phyloP scores from a whole-genome alignment of 495 filamentous ascomycete species.

The Terfezia claveryi region DNA sequence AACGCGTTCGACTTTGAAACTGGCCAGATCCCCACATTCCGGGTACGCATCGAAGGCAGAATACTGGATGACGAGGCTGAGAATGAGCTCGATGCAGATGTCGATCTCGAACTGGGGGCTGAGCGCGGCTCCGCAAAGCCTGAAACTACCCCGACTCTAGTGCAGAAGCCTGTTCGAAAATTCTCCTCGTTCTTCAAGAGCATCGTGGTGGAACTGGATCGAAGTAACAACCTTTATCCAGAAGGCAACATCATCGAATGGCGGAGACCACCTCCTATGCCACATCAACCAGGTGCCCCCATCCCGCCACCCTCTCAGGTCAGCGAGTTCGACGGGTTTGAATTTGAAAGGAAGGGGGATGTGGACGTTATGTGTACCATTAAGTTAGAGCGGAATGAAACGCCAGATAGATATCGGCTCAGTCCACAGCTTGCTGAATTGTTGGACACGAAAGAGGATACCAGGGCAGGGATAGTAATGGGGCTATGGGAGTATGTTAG shows the following conservation, averaged over 20 bases:
- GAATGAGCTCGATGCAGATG: constrained; percentile 19
- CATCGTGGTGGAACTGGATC: constrained; percentile 72
- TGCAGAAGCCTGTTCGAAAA: constrained; percentile 24
- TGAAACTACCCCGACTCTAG: not conserved
- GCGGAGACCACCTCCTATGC: constrained; percentile 25
- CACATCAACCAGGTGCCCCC: constrained; percentile 34
- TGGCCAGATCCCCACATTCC: constrained; percentile 49
- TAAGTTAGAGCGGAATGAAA: constrained; percentile 66
- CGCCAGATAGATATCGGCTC: constrained; percentile 60
- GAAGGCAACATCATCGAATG: constrained; percentile 25
- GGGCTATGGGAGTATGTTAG: constrained; percentile 91
- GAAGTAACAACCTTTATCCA: constrained; percentile 24
- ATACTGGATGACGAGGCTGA: constrained; percentile 55
- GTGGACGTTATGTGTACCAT: constrained; percentile 83
- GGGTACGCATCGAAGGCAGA: constrained; percentile 83
- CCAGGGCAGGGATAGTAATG: constrained; percentile 62
- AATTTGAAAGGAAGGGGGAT: constrained; percentile 77
- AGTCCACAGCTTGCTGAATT: constrained; percentile 62
- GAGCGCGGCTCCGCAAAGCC: constrained; percentile 20
- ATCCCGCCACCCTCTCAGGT: constrained; percentile 30
- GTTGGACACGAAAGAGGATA: constrained; percentile 68
- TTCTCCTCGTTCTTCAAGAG: constrained; percentile 94
- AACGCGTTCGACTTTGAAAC: constrained; percentile 55
- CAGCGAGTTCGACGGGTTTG: constrained; percentile 73
- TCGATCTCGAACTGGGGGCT: constrained; percentile 37